Evolutionary conservation across 768 basidiomycete genomes (phyloP).

Genomic region (Leccinum obscurum): DNA sequence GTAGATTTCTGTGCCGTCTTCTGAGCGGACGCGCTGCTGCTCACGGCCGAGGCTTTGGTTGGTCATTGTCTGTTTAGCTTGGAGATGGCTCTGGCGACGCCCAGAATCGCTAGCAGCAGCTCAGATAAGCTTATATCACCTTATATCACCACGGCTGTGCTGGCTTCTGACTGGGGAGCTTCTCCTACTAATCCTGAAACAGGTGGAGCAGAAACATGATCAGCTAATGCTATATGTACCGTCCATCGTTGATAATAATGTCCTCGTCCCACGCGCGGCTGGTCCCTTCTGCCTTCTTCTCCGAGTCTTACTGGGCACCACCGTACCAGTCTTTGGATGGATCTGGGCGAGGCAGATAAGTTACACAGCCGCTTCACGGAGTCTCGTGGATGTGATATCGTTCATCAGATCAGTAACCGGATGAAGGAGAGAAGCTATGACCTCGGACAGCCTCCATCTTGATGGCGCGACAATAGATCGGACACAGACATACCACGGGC

Average conservation of each 20-base stretch:
- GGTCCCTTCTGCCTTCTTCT: neutral
- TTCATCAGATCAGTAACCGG: neutral
- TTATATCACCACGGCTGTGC: neutral
- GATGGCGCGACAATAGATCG: neutral
- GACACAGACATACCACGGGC: neutral
- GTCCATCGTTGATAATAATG: neutral
- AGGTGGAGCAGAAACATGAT: neutral
- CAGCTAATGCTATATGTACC: neutral
- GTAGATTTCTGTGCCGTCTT: conserved; percentile 9
- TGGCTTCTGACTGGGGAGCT: neutral
- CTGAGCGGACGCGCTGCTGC: neutral
- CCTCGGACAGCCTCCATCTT: neutral
- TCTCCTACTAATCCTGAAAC: neutral
- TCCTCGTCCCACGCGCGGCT: neutral
- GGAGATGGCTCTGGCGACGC: neutral
- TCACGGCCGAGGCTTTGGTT: neutral
- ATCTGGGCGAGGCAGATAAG: neutral
- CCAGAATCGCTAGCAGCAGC: neutral
- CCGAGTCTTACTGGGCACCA: no score
- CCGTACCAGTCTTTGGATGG: neutral
- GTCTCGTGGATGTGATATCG: neutral
- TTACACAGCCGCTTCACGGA: neutral
- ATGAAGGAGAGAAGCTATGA: neutral
- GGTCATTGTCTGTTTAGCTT: neutral
- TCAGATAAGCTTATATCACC: neutral